Conservation (phyloP, 345 rosid species). For the Chamaenerion angustifolium region DNA sequence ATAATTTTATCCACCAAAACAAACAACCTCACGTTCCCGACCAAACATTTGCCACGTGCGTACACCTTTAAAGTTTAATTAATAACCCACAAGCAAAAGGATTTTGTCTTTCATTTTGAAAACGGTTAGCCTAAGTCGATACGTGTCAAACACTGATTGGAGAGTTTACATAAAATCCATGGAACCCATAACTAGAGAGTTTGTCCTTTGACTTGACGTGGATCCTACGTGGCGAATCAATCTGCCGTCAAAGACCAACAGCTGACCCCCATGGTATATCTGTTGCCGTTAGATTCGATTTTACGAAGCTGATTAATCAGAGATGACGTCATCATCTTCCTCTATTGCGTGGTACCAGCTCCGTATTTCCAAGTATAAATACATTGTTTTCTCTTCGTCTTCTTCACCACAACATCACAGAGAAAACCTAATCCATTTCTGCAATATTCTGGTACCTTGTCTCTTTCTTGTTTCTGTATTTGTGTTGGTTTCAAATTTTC, state of each 20-base stretch:
- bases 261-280: not conserved
- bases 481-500: not conserved
- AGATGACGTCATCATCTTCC: constrained; percentile 6
- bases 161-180: too few relatives aligned
- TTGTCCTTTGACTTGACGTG: constrained; percentile 9
- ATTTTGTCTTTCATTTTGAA: too few relatives aligned
- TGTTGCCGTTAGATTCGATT: not conserved
- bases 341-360: constrained; percentile 4
- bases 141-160: too few relatives aligned
- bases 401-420: constrained; percentile 9
- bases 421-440: constrained; percentile 8
- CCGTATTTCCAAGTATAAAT: constrained; percentile 34
- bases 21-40: too few relatives aligned
- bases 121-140: too few relatives aligned
- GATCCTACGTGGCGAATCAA: constrained; percentile 24
- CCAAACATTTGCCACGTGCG: too few relatives aligned
- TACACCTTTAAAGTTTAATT: too few relatives aligned
- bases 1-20: too few relatives aligned
- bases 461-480: not conserved
- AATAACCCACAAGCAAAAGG: too few relatives aligned
- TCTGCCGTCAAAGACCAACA: constrained; percentile 4
- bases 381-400: constrained; percentile 10
- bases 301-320: not conserved
- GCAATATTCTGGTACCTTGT: constrained; percentile 16
- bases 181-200: too few relatives aligned